Evolutionary conservation across 106 monocot species (phyloP), one percentile per base, ranked within the genome.

Genomic region (Dioscorea zingiberensis): DNA sequence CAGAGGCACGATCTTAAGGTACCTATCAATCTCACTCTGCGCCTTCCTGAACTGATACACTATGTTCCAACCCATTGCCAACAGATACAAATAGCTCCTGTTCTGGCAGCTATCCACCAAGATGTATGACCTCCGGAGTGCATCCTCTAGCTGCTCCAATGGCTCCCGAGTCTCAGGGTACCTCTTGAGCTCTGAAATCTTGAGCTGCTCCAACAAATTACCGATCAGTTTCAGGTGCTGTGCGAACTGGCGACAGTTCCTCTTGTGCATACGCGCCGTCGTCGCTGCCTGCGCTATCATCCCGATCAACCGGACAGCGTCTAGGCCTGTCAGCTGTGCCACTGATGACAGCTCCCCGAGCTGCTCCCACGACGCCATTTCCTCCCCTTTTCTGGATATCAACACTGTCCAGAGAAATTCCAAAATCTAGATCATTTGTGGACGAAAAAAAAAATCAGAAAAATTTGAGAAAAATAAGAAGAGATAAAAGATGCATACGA

Each of bases 161-260:
- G 89, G 85, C 62, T 85, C 85, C 44, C 89, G 62, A 1, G 82
- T 90, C 69, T 85, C 89, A 13, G 85, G 79, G 55, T 90, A 77
- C 74, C 60, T 77, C 72, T 83, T 90, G 26, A 90, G 74, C 80
- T 90, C 85, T 0, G 89, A 83, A 58, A 83, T 73, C 75, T 75
- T 80, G 44, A 90, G 83, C 74, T 85, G 82, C 45, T 76, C 71
- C 53, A 83, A 62, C 24, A 91, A 70, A 58, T 83, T 87, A 8
- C 87, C 87, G n/a, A 88, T 88, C 47, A 88, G 71, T 58, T 81
- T 84, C 48, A 88, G 71, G 69, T 88, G 87, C 66, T 84, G 80
- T 26, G 87, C 80, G 48, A 88, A 88, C 45, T 81, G 71, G 2
- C 74, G 74, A 69, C 87, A 88, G 74, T 84, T 88, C 21, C 71